These are phyloP conservation scores for Gossypium australe DNA, from an alignment of 345 rosid species.

Conservation along the genomic window DNA sequence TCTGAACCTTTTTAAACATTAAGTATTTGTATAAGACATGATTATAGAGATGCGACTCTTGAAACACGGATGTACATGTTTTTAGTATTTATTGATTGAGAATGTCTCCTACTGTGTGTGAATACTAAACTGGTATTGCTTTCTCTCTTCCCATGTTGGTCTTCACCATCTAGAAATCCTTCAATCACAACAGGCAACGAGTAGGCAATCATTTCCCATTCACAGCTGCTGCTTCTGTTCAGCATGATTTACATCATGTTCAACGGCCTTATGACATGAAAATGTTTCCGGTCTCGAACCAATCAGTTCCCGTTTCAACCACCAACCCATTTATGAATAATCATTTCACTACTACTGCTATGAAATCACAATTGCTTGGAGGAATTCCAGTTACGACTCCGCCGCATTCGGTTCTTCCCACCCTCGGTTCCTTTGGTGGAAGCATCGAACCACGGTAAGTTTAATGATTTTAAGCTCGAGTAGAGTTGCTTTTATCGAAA, in stretches of 20 bases:
- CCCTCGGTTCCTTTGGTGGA: constrained; percentile 30
- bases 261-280: constrained; percentile 25
- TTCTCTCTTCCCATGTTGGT: constrained; percentile 3
- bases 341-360: constrained; percentile 26
- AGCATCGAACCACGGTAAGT: constrained; percentile 40
- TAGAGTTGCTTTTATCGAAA: background rate
- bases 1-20: too few species aligned
- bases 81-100: background rate
- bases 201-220: constrained; percentile 27
- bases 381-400: constrained; percentile 40
- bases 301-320: constrained; percentile 22
- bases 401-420: constrained; percentile 34
- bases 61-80: background rate
- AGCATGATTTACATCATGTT: constrained; percentile 21
- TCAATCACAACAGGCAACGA: constrained; percentile 29
- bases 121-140: constrained; percentile 3
- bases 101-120: background rate
- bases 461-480: background rate
- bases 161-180: constrained; percentile 27
- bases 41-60: too few species aligned
- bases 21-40: too few species aligned
- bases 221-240: constrained; percentile 27
- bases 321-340: constrained; percentile 29
- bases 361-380: constrained; percentile 36
- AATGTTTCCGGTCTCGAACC: constrained; percentile 33